Conservation (phyloP, 2,329 filamentous ascomycete genomes). For the Trichoderma atrobrunneum region DNA sequence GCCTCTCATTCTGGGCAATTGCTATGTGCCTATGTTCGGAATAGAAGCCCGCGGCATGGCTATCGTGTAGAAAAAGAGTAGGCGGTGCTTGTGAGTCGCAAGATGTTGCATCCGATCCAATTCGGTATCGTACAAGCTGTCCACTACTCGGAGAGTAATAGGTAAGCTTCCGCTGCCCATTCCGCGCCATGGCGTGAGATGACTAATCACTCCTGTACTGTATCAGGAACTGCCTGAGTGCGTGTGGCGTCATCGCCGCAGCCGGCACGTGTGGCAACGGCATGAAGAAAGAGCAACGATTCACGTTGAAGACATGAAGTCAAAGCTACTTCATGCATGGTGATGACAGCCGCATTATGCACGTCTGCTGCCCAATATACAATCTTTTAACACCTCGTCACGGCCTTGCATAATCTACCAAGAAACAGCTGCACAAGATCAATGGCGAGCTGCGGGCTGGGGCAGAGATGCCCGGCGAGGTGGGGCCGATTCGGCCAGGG, state of each 20-base stretch:
- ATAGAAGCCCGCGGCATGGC: conserved; percentile 32
- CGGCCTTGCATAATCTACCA: background rate
- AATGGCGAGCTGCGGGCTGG: background rate
- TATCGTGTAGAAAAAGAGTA: background rate
- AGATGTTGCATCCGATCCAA: conserved; percentile 9
- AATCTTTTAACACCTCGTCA: background rate
- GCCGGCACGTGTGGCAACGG: background rate
- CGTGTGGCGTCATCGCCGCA: background rate
- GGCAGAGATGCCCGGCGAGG: background rate
- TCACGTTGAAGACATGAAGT: background rate
- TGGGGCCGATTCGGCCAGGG: conserved; percentile 7
- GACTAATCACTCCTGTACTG: conserved; percentile 2
- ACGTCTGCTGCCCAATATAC: background rate
- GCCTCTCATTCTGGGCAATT: conserved; percentile 41
- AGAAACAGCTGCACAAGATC: background rate
- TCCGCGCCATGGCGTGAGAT: background rate
- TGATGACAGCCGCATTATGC: background rate
- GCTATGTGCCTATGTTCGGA: conserved; percentile 32
- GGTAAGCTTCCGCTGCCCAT: conserved; percentile 2
- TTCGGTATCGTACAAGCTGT: conserved; percentile 20
- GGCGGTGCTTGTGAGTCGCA: conserved; percentile 3
- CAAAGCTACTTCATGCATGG: background rate
- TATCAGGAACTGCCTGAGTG: background rate
- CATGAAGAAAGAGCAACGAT: background rate
- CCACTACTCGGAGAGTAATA: conserved; percentile 15